phyloP scores from a whole-genome alignment of 768 basidiomycete species.

The Trametes punicea region DNA sequence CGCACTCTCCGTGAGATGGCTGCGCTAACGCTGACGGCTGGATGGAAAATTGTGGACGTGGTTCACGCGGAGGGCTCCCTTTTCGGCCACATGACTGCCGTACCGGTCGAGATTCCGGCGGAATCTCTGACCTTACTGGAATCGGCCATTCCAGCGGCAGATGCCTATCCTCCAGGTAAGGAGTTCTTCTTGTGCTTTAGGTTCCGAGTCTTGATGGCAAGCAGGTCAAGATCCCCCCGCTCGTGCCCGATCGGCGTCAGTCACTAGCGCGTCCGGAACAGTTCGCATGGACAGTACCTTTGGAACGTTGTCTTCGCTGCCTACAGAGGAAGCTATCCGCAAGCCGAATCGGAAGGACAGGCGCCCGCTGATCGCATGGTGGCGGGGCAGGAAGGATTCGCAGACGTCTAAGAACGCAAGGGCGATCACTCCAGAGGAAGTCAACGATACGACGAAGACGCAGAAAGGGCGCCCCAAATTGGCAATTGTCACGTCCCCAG shows the following conservation, averaged over 20 bases:
- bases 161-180: conserved; percentile 5
- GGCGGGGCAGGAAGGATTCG: conserved; percentile 4
- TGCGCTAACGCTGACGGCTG: conserved; percentile 52
- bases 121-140: conserved; percentile 19
- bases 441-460: neutral
- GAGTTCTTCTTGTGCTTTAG: neutral
- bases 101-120: conserved; percentile 52
- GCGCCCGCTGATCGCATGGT: conserved; percentile 14
- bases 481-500: conserved; percentile 7
- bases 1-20: conserved; percentile 64
- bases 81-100: conserved; percentile 70
- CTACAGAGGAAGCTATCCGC: conserved; percentile 26
- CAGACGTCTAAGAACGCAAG: neutral
- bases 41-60: conserved; percentile 65
- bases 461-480: conserved; percentile 7
- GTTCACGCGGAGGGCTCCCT: conserved; percentile 58
- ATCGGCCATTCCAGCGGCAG: neutral
- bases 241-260: conserved; percentile 9
- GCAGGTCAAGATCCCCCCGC: neutral
- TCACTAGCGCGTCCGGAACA: conserved; percentile 2
- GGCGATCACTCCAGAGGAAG: neutral
- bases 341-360: conserved; percentile 7
- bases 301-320: conserved; percentile 23
- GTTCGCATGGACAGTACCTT: conserved; percentile 27
- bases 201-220: neutral